Evolutionary conservation across 2,329 filamentous ascomycete species (phyloP), one percentile per base, ranked within the genome.

Genomic region (Sporothrix brasiliensis): DNA sequence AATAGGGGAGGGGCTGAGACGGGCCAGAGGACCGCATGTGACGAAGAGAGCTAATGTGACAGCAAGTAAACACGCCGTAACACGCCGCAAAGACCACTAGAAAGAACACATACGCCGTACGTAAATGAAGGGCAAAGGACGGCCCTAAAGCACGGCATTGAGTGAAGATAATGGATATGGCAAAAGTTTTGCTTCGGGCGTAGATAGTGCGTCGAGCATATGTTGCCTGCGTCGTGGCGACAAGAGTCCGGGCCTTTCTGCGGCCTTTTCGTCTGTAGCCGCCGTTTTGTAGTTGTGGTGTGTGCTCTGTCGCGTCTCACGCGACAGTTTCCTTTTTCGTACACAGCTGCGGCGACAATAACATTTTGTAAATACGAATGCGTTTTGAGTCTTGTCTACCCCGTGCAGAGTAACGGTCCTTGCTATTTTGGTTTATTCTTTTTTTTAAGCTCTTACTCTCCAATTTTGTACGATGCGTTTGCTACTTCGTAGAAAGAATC

Each of bases 291-390:
- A 24, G 24, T 24, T 14, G 19, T 60, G 56, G 39, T 61, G 56
- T 41, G n/a, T 61, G 39, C 1, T 24, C 13, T 44, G 11, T 1
- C 24, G 41, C 21, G 21, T 19, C 49, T 53, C 49, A 67, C 27
- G 63, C 63, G 63, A 67, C 49, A 53, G 63, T 24, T 53, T 53
- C 61, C 61, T 66, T 11, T 66, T 66, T 27, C 27, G 27, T 30
- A n/a, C 34, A 34, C 24, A 65, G 34, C 14, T n/a, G 30, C 30
- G 30, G 56, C n/a, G 16, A 60, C 39, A 5, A 27, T 21, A 7
- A 7, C 41, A 47, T 49, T 39, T 39, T 61, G 3, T 9, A 58
- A 39, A 39, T 39, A 60, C 30, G 54, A 41, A n/a, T 7, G 24
- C 50, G 6, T 53, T 47, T 14, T 7, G 30, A 34, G 30, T 34